These are phyloP conservation scores for Styphnolobium japonicum DNA, from an alignment of 306 rosid species.

Conservation along the genomic window DNA sequence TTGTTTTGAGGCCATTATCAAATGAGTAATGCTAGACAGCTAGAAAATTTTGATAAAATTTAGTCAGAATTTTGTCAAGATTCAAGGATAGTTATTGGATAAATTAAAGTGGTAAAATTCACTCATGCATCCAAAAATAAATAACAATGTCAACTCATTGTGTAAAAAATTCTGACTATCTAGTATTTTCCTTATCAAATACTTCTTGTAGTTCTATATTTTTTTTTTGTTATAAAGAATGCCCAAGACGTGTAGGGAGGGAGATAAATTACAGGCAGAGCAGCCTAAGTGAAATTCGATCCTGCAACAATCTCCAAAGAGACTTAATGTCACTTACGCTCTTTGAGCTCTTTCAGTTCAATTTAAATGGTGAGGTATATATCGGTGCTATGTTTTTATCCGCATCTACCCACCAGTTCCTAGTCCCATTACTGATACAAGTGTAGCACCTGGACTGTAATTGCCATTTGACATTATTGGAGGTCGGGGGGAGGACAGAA, in stretches of 20 bases:
- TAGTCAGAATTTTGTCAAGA: too few relatives aligned
- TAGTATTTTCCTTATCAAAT: too few relatives aligned
- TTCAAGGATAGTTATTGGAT: too few relatives aligned
- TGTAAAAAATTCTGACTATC: too few relatives aligned
- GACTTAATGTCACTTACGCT: neutral
- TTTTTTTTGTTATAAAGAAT: neutral
- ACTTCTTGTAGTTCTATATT: neutral
- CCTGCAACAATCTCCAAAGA: neutral
- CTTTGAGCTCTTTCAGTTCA: neutral
- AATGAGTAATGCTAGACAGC: too few relatives aligned
- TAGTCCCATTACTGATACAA: neutral
- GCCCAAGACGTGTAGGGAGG: neutral
- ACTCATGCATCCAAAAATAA: too few relatives aligned
- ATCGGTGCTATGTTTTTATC: neutral
- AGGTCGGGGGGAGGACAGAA: too few relatives aligned
- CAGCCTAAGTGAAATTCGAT: neutral
- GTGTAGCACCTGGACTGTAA: neutral
- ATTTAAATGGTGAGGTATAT: neutral
- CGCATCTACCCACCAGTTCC: neutral
- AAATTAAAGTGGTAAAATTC: too few relatives aligned
- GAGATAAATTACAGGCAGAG: neutral
- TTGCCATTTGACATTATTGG: neutral
- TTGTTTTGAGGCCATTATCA: neutral
- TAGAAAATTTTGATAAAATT: too few relatives aligned
- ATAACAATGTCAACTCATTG: too few relatives aligned